Conservation (phyloP, 1,284 basidiomycete species). For the Rhodotorula sp. region DNA sequence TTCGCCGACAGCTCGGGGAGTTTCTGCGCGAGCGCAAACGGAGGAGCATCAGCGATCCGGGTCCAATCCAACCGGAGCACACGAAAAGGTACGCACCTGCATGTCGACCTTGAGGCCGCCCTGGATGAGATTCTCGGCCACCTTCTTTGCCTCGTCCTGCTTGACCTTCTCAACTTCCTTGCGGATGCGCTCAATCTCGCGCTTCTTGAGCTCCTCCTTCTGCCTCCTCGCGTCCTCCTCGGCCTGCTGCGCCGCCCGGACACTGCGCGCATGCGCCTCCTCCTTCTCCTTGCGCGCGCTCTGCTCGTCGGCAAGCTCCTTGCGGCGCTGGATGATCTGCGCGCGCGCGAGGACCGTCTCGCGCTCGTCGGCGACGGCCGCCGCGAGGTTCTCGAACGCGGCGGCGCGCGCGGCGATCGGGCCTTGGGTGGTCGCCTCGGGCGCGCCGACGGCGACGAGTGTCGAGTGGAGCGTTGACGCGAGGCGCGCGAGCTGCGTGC, state of each 20-base stretch:
- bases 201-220: constrained; percentile 69
- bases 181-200: constrained; percentile 75
- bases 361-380: constrained; percentile 61
- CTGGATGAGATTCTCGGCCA: constrained; percentile 73
- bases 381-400: constrained; percentile 53
- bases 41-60: too few species aligned
- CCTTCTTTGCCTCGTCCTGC: constrained; percentile 68
- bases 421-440: constrained; percentile 50
- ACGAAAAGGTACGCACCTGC: constrained; percentile 60
- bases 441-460: constrained; percentile 56
- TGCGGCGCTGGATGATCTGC: constrained; percentile 79
- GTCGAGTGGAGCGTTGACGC: constrained; percentile 74
- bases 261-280: constrained; percentile 76
- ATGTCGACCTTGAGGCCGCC: constrained; percentile 83
- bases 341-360: constrained; percentile 73
- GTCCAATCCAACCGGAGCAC: too few species aligned
- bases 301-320: constrained; percentile 85
- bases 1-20: constrained; percentile 56
- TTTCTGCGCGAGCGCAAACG: constrained; percentile 2
- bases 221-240: constrained; percentile 69
- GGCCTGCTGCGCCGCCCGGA: constrained; percentile 68
- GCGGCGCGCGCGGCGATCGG: constrained; percentile 65
- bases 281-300: constrained; percentile 86
- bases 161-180: constrained; percentile 82
- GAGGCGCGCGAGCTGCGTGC: constrained; percentile 73